A percentile compares a stretch with the other conserved stretches of the same genome.
These are phyloP conservation scores for Lanmaoa pseudosensibilis DNA, from an alignment of 768 basidiomycete species.

Conservation along the genomic window DNA sequence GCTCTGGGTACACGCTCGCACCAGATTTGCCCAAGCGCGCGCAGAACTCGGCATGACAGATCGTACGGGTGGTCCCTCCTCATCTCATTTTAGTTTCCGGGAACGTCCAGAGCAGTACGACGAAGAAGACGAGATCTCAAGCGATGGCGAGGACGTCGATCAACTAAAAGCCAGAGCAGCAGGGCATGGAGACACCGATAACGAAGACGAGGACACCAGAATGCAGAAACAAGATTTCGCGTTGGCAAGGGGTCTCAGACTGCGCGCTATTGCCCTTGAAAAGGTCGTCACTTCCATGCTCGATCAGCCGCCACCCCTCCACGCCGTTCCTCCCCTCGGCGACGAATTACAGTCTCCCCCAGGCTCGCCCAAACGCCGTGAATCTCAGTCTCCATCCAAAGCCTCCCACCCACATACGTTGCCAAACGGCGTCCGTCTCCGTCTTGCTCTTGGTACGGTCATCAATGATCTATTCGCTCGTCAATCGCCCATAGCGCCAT, in stretches of 20 bases:
- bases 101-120: constrained; percentile 74
- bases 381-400: constrained; percentile 22
- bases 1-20: constrained; percentile 80
- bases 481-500: constrained; percentile 49
- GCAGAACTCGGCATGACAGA: constrained; percentile 87
- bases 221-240: constrained; percentile 57
- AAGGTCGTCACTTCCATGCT: constrained; percentile 82
- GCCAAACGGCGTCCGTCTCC: constrained; percentile 78
- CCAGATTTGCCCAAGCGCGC: constrained; percentile 79
- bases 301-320: constrained; percentile 69
- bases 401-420: constrained; percentile 57
- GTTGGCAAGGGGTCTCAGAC: constrained; percentile 61
- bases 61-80: constrained; percentile 66
- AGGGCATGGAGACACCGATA: constrained; percentile 46
- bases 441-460: constrained; percentile 72
- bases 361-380: constrained; percentile 47
- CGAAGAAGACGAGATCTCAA: constrained; percentile 65
- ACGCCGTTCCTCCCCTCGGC: constrained; percentile 46
- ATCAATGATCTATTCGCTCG: constrained; percentile 83
- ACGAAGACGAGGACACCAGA: constrained; percentile 60
- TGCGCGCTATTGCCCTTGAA: constrained; percentile 79
- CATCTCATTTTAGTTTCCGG: constrained; percentile 60
- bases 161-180: constrained; percentile 50
- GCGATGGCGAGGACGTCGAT: constrained; percentile 60
- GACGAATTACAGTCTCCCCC: constrained; percentile 55